Evolutionary conservation across 176 grass and related monocot species (phyloP).

Genomic region (Secale cereale): DNA sequence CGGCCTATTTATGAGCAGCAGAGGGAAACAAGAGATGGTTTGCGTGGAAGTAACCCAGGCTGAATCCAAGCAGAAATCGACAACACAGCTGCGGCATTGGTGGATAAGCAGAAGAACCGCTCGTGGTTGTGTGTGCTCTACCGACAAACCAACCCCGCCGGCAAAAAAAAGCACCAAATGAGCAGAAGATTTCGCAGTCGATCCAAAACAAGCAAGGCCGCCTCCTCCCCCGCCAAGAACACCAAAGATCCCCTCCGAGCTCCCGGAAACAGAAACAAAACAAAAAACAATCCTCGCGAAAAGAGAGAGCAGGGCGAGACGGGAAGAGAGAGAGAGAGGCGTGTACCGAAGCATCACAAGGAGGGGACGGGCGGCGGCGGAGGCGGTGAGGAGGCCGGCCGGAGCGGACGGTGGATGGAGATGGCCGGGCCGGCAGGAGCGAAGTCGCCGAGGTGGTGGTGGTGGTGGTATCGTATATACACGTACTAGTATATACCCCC

Average conservation of each 20-base stretch:
- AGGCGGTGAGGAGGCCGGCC: not conserved
- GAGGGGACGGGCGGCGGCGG: not conserved
- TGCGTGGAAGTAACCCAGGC: not conserved
- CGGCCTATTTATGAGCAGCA: not conserved
- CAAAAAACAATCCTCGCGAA: not conserved
- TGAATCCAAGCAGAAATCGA: not conserved
- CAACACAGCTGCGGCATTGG: not conserved
- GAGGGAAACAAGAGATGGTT: not conserved
- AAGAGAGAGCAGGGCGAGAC: not conserved
- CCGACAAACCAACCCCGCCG: conserved; percentile 17
- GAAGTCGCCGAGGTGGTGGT: not conserved
- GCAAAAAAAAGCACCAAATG: not conserved
- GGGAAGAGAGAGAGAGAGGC: not conserved
- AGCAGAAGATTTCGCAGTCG: not conserved
- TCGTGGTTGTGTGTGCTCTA: not conserved
- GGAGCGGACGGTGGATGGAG: not conserved
- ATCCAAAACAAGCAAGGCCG: not conserved
- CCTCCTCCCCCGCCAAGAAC: conserved; percentile 23
- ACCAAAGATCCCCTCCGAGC: conserved; percentile 23
- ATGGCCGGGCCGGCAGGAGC: not conserved
- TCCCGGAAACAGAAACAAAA: not conserved
- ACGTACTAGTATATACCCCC: conserved; percentile 16
- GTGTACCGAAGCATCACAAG: conserved; percentile 2
- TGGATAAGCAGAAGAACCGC: conserved; percentile 10
- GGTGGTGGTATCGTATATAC: not conserved